phyloP scores from a whole-genome alignment of 306 rosid genomes.

The Inga oerstediana region DNA sequence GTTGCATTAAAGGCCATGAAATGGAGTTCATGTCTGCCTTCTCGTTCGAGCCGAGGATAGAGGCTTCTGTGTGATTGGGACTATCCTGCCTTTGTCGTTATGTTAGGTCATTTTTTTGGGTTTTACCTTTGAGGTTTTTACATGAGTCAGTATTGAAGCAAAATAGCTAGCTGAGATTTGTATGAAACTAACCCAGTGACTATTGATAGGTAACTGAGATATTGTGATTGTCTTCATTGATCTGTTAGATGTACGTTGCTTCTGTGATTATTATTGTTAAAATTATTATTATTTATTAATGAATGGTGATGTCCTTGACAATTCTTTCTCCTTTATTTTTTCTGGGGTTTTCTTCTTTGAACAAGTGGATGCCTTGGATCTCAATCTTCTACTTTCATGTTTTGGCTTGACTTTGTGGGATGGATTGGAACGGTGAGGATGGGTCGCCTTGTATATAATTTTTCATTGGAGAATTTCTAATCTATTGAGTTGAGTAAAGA shows the following conservation, averaged over 20 bases:
- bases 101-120: conserved; percentile 12
- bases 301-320: conserved; percentile 19
- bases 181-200: conserved; percentile 42
- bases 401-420: background rate
- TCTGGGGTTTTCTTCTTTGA: background rate
- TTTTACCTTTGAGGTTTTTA: background rate
- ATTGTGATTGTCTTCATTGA: conserved; percentile 30
- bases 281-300: background rate
- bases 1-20: conserved; percentile 68
- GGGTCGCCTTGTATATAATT: too few relatives aligned
- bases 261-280: conserved; percentile 34
- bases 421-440: background rate
- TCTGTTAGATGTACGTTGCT: conserved; percentile 25
- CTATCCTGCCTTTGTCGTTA: conserved; percentile 2
- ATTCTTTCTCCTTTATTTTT: conserved; percentile 12
- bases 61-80: conserved; percentile 55
- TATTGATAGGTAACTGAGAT: conserved; percentile 40
- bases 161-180: conserved; percentile 43
- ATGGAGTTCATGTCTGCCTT: conserved; percentile 88
- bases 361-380: background rate
- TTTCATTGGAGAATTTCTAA: too few relatives aligned
- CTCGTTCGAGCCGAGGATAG: conserved; percentile 91
- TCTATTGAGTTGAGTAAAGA: too few relatives aligned
- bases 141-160: conserved; percentile 36
- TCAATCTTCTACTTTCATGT: background rate